Percentiles rank a stretch among this genome's conserved stretches.
These are phyloP conservation scores for Cryptococcus sp. DNA, from an alignment of 1,284 basidiomycete species.

Conservation along the genomic window DNA sequence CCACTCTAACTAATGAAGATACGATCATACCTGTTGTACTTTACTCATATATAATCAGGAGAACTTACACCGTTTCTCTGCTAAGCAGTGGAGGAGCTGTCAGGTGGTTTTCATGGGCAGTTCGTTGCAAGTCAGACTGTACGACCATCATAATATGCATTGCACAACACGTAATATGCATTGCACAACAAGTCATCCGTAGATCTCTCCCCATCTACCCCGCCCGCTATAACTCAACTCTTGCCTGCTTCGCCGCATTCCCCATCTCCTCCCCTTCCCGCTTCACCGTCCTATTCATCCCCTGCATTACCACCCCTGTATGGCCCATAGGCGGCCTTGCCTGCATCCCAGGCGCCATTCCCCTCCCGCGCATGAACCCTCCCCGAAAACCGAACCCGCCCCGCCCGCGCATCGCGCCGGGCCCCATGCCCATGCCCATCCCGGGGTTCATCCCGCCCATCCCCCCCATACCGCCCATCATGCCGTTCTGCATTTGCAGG, in stretches of 20 bases:
- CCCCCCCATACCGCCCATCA: conserved; percentile 3
- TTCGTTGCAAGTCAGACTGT: neutral
- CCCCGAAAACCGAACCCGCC: conserved; percentile 4
- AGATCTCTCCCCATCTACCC: neutral
- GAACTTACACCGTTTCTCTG: too few species aligned
- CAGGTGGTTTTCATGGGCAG: too few species aligned
- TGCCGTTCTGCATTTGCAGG: conserved; percentile 3
- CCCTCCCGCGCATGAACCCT: neutral
- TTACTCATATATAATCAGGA: neutral
- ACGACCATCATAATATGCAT: neutral
- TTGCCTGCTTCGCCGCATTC: conserved; percentile 11
- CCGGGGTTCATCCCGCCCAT: conserved; percentile 7
- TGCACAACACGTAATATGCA: neutral
- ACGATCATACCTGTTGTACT: too few species aligned
- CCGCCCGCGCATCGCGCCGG: conserved; percentile 1
- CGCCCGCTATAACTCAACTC: conserved; percentile 5
- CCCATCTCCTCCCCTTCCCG: conserved; percentile 5
- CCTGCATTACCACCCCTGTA: neutral
- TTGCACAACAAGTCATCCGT: neutral
- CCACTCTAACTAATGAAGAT: too few species aligned
- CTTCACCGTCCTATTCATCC: neutral
- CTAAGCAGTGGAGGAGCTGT: too few species aligned
- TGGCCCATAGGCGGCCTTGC: neutral
- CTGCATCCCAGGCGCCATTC: conserved; percentile 3
- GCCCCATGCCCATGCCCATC: conserved; percentile 13